Base-by-base conservation (phyloP, 257 asterid genomes). In the Haberlea rhodopensis region DNA sequence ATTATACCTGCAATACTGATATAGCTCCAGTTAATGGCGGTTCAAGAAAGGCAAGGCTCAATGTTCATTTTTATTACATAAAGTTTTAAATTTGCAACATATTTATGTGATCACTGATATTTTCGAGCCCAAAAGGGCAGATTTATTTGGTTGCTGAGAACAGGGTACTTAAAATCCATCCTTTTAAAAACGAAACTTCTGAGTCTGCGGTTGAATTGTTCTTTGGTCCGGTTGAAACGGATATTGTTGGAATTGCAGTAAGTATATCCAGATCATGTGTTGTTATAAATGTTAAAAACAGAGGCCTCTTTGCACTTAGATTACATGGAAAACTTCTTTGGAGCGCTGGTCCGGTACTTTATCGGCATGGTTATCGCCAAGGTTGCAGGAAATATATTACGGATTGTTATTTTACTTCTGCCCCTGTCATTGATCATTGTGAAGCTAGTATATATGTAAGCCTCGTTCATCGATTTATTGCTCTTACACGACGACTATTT, bases 101-200 rank as follows among this genome's bases (percentile, higher is more conserved):
- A 29, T 45, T 28, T 21, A 27, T 65, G 19, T 18, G 65, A 67
- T 24, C 28, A 18, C 37, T 65, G 56, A 75, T 28, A 6, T 51
- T 67, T n/a, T 3, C n/a, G 23, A 49, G 49, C 26, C 60, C 67
- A 55, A 53, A 34, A 71, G 76, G 69, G 90, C 88, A 92, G 99
- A 85, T 92, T 65, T 89, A 82, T 76, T 72, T 89, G 80, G 95
- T 92, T 79, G 97, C 97, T 18, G 99, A 87, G 63, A 82, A 87
- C 58, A 79, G 80, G 69, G 89, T 90, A 16, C 79, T 94, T 19
- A 86, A 83, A 74, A 63, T 94, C 69, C 71, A 76, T 53, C 84
- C 91, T 63, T 70, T 62, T 9, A 82, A 67, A n/a, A 60, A 74
- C 20, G 81, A 75, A 58, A 73, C 79, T 32, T 54, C 82, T 43